phyloP scores from a whole-genome alignment of 495 filamentous ascomycete species.

The Daldinia vernicosa region DNA sequence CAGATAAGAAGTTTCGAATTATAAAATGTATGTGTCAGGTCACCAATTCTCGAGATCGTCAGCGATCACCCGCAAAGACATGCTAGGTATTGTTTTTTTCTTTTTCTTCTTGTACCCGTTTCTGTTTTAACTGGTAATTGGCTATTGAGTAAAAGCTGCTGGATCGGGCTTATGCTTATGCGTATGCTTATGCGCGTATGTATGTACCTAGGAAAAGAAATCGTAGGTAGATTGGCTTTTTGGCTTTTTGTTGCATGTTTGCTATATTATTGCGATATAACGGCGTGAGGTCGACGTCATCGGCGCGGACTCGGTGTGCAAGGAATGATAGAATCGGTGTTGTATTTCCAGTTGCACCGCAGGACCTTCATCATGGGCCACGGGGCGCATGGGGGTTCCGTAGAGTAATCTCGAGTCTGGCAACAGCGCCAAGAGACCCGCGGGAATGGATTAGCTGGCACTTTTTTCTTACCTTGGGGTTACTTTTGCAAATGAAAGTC shows the following conservation, averaged over 20 bases:
- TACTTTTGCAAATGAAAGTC: neutral
- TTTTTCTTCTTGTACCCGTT: neutral
- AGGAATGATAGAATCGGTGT: constrained; percentile 33
- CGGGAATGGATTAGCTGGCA: constrained; percentile 28
- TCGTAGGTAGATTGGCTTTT: too few species aligned
- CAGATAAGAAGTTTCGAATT: neutral
- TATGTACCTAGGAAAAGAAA: too few species aligned
- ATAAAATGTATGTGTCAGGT: constrained; percentile 1
- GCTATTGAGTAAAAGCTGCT: neutral
- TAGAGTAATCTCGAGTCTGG: constrained; percentile 20
- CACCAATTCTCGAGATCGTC: constrained; percentile 1
- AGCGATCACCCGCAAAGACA: neutral
- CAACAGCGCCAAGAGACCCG: constrained; percentile 36
- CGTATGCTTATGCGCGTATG: too few species aligned
- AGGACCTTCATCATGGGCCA: neutral
- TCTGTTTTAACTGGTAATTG: neutral
- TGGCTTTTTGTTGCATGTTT: constrained; percentile 19
- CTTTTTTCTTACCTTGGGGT: constrained; percentile 12
- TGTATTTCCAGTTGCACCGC: constrained; percentile 2
- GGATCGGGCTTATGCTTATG: neutral
- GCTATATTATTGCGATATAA: constrained; percentile 16
- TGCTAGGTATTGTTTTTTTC: neutral
- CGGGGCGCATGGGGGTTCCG: constrained; percentile 13
- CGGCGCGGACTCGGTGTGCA: constrained; percentile 30
- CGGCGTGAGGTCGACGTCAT: constrained; percentile 32